Evolutionary conservation across 768 basidiomycete genomes (phyloP), one percentile per base, ranked within the genome.

Genomic region (Pleurotus tuoliensis): DNA sequence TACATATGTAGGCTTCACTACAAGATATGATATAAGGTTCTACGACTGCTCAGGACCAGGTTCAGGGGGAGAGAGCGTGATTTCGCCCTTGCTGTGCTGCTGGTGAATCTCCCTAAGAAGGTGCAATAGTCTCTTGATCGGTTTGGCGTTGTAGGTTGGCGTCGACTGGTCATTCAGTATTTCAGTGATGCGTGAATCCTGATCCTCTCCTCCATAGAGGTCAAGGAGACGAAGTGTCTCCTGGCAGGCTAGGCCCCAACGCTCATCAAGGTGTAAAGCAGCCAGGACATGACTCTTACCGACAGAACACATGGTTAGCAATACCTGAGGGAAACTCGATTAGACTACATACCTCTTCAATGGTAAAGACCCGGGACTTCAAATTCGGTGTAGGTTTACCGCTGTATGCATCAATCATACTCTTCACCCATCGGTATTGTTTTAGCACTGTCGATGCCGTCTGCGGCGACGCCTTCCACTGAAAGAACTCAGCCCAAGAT

Each of bases 371-470:
- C 43, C 62, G 67, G 9, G 70, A 63, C 46, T 62, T 72, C 18
- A 73, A 69, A 0, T 82, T 80, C 5, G 80, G 73, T 52, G 55
- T 64, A 44, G 41, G 41, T 53, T 67, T 67, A 40, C 79, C 81
- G 5, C 69, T 73, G 61, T 73, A 78, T 47, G 73, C 70, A 49
- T 81, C 76, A 27, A 81, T 66, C 66, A 79, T 74, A 30, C 73
- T 65, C 59, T 82, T 76, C 41, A 87, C 75, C 62, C 83, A 79
- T 13, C 64, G 63, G 59, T 82, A 88, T 61, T 81, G 79, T 39
- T 71, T 69, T 55, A 82, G 54, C 30, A 81, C 66, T 41, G 75
- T 77, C 7, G 70, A 67, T 8, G 76, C 71, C 9, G 73, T 70
- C 37, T 73, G 74, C 7, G 71, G 76, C 54, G 72, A 74, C 5